A percentile compares a stretch with the other conserved stretches of the same genome.
phyloP scores from a whole-genome alignment of 192 early-diverging fungal genomes.

The Coemansia sp. region DNA sequence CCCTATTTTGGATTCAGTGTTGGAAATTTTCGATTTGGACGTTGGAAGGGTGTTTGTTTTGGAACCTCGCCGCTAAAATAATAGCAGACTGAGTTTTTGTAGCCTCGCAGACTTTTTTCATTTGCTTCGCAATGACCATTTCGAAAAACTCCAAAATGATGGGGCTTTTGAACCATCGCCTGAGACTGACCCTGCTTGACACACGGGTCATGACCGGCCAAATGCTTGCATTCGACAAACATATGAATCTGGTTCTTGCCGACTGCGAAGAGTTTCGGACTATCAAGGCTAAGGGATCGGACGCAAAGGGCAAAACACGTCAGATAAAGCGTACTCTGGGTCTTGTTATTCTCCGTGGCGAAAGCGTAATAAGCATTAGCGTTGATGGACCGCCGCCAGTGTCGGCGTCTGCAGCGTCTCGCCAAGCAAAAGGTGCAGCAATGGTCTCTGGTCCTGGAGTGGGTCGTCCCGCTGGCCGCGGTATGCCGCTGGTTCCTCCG shows the following conservation, averaged over 20 bases:
- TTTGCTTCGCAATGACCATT: constrained; percentile 48
- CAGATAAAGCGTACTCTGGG: constrained; percentile 92
- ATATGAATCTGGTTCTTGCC: constrained; percentile 98
- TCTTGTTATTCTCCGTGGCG: constrained; percentile 91
- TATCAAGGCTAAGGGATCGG: constrained; percentile 70
- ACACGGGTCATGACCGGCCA: constrained; percentile 91
- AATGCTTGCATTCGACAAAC: constrained; percentile 99
- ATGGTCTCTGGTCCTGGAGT: constrained; percentile 70
- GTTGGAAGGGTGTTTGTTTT: too few species aligned
- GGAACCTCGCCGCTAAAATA: too few species aligned
- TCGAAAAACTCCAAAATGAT: constrained; percentile 89
- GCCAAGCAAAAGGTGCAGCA: constrained; percentile 35
- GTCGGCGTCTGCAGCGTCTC: constrained; percentile 49
- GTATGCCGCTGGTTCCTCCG: constrained; percentile 62
- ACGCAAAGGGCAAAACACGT: constrained; percentile 50
- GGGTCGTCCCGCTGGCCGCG: constrained; percentile 81
- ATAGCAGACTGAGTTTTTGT: not conserved
- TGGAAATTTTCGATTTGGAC: too few species aligned
- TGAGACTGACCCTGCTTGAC: constrained; percentile 90
- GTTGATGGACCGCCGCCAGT: constrained; percentile 89
- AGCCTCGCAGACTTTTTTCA: not conserved
- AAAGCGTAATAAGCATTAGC: constrained; percentile 85
- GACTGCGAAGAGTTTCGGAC: constrained; percentile 97
- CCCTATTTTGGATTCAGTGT: too few species aligned
- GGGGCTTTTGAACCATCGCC: constrained; percentile 89